Evolutionary conservation across 495 filamentous ascomycete species (phyloP), one percentile per base, ranked within the genome.

Genomic region (Oleoguttula mirabilis): DNA sequence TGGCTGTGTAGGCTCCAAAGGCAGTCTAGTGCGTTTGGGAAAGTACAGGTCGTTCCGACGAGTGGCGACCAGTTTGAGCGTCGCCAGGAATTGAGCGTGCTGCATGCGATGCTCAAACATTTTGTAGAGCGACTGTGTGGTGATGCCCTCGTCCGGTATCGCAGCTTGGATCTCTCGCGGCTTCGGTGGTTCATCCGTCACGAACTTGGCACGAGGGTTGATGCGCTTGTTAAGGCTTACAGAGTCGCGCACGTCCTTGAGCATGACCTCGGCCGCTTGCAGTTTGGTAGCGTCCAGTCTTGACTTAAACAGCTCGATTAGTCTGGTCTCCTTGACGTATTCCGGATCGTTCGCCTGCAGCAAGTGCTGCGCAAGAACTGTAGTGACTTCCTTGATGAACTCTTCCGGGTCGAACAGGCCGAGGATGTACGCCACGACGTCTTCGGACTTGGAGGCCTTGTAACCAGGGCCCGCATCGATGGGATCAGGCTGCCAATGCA

Each of bases 211-310:
- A 12, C 10, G 20, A 6, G 43, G 25, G 21, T 47, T 51, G 35
- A 90, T 71, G 33, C 76, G 71, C 33, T 72, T 69, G 15, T 41
- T 41, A 6, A 52, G 27, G 7, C 3, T 36, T 12, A 44, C 45
- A 10, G 87, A 94, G 54, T 94, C 87, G 35, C 79, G 71, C n/a
- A 96, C 79, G 62, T 99, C 90, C 34, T 78, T 80, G 21, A 96
- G 72, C 90, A 99, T 99, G 44, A 99, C 90, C 54, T 96, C 86
- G 62, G 84, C 94, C 32, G 79, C 79, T 57, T 96, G 90, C 32
- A 95, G 66, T 7, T 79, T 72, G 3, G 75, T 70, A 50, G 94
- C 86, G 12, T 88, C 92, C 39, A 95, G 88, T 4, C 88, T 79
- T 6, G 81, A 62, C 61, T 94, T 96, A 32, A 98, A 71, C 5